Base-by-base conservation (phyloP, 2,329 filamentous ascomycete genomes). In the Trichophyton mentagrophytes region DNA sequence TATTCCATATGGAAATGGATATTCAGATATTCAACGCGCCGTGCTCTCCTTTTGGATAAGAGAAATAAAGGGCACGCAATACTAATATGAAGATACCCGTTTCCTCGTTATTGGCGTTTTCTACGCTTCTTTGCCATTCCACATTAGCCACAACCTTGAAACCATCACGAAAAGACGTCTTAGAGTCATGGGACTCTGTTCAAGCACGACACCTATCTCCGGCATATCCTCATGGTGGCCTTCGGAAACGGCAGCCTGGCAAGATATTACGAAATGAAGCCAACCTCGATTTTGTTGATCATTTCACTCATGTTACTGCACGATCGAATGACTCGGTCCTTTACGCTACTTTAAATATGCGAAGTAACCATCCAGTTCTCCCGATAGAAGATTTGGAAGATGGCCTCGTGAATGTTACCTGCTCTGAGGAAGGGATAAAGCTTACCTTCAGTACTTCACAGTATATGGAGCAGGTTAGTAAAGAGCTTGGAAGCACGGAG, bases 271-370 rank as follows among this genome's bases (percentile, higher is more conserved):
- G 57, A 13, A 57, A 46, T 15, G 46, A 62, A 30, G 33, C 61
- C 8, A 60, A 17, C 33, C 60, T 62, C n/a, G 58, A 62, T 17
- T 62, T 60, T 44, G 58, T 62, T n/a, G 61, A 62, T 17, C 33
- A 59, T 40, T 30, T n/a, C 3, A 42, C n/a, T 17, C 27, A 44
- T 53, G 17, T 49, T 49, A 22, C 46, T 11, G 13, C 53, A 22
- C 9, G 60, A 42, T 30, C 22, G 4, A 17, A 59, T 46, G 9
- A 22, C 40, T 42, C 46, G 7, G 46, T 49, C 20, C 59, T 62
- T 27, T 49, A 49, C 33, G 60, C 61, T 11, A 60, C 22, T 9
- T 17, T 62, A 11, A 49, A 38, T 1, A 42, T 60, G 30, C 40
- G 55, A 17, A 58, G 61, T 20, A 8, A 58, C 30, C 27, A 56